phyloP scores from a whole-genome alignment of 768 basidiomycete genomes.

The Phylloporus sp. region DNA sequence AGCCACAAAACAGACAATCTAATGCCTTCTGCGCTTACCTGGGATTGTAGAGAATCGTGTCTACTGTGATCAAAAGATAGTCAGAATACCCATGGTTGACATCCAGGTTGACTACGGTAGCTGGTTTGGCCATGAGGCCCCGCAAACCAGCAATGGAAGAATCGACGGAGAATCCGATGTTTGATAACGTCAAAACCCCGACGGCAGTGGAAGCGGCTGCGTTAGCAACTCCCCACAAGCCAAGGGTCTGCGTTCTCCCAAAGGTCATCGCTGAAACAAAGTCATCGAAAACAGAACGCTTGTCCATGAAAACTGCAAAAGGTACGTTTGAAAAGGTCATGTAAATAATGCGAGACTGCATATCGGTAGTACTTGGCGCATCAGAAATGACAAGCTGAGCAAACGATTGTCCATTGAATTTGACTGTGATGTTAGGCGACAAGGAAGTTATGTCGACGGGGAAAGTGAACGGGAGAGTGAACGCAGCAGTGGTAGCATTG shows the following conservation, averaged over 20 bases:
- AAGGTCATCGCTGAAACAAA: conserved; percentile 62
- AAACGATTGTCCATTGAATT: conserved; percentile 49
- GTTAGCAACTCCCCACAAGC: conserved; percentile 51
- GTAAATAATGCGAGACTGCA: conserved; percentile 55
- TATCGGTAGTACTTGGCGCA: conserved; percentile 55
- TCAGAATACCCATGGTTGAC: conserved; percentile 65
- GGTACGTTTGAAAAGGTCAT: conserved; percentile 57
- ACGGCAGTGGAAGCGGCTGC: conserved; percentile 63
- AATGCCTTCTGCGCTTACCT: conserved; percentile 36
- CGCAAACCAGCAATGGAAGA: conserved; percentile 60
- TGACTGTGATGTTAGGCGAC: conserved; percentile 55
- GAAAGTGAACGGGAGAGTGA: conserved; percentile 67
- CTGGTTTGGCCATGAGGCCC: conserved; percentile 57
- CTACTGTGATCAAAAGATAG: conserved; percentile 64
- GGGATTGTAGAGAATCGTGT: conserved; percentile 61
- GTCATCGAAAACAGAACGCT: conserved; percentile 50
- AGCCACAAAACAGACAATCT: not conserved
- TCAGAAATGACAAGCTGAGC: conserved; percentile 60
- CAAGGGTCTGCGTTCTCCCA: conserved; percentile 42
- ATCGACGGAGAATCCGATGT: conserved; percentile 56
- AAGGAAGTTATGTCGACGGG: conserved; percentile 63
- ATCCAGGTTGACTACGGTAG: conserved; percentile 54
- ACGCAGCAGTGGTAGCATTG: conserved; percentile 56
- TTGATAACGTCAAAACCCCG: conserved; percentile 53
- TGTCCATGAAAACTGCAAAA: conserved; percentile 49